Base-by-base conservation (phyloP, 169 alveolate species). In the Plasmodium inui region DNA sequence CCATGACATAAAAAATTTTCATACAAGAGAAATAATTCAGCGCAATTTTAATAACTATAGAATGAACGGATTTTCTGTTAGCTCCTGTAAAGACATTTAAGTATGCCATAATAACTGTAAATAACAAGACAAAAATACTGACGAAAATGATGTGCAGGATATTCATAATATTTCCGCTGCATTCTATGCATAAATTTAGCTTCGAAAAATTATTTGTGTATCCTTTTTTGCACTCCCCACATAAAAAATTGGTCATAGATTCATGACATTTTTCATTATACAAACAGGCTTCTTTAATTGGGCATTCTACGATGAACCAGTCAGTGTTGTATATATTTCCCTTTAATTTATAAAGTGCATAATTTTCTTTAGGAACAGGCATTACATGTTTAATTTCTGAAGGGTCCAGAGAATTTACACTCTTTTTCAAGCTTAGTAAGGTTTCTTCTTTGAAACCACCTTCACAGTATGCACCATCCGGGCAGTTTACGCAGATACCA, bases 31-130 rank as follows among this genome's bases (percentile, higher is more conserved):
- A 55, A 78, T 92, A 96, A 67, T 95, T 95, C 22, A 95, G 61
- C 28, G 96, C 98, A 46, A 84, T 96, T 53, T 90, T 94, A 57
- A 92, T 89, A 50, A 97, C 96, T 73, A 94, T 92, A 50, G 97
- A 94, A 81, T 96, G 97, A 22, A 94, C 95, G 57, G 96, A 94
- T 44, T 94, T 83, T n/a, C 96, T 70, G 78, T 95, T 95, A 73
- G 82, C 90, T 4, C 97, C 97, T 37, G 97, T 95, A 28, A 95
- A 92, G 19, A 95, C 97, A 85, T 95, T 95, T 92, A 95, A 92
- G 74, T 94, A 94, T 28, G 97, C 95, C 97, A 95, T 95, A 34
- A 92, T 88, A 37, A 95, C 93, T 53, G 93, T 95, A 83, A 95
- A 94, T 26, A 94, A 73, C 74, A 95, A 26, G 17, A 82, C 50